Percentiles rank a stretch among this genome's conserved stretches.
These are phyloP conservation scores for Beauveria varroae DNA, from an alignment of 2,329 filamentous ascomycete species.

Conservation along the genomic window DNA sequence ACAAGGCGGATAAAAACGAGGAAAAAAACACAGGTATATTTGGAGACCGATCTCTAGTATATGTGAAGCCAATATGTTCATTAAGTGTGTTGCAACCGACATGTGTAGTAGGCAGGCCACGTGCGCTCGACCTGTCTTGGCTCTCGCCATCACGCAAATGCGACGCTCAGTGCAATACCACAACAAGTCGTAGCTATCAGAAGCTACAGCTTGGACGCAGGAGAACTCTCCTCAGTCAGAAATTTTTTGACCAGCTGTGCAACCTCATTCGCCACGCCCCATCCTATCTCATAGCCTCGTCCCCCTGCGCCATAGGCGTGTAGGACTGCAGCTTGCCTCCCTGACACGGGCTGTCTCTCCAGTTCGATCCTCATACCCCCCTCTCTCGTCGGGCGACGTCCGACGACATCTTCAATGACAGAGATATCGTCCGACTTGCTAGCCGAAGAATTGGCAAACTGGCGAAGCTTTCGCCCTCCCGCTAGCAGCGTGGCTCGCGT, in stretches of 20 bases:
- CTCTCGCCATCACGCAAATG: neutral
- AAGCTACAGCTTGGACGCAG: neutral
- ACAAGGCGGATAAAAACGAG: neutral
- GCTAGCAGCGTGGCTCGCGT: slow-evolving; percentile 40
- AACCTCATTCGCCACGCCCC: slow-evolving; percentile 49
- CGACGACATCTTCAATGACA: slow-evolving; percentile 36
- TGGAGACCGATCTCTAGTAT: neutral
- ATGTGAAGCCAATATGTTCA: neutral
- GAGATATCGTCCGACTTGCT: slow-evolving; percentile 20
- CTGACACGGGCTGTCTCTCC: neutral
- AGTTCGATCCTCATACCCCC: slow-evolving; percentile 30
- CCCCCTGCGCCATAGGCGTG: slow-evolving; percentile 56
- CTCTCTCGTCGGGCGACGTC: slow-evolving; percentile 34
- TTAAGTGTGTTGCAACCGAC: neutral
- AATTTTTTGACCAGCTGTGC: slow-evolving; percentile 14
- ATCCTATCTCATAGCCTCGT: slow-evolving; percentile 54
- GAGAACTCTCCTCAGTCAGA: neutral
- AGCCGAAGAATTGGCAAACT: slow-evolving; percentile 16
- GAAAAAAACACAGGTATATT: neutral
- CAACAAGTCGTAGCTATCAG: no score
- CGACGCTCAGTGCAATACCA: no score
- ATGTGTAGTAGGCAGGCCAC: neutral
- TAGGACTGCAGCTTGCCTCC: slow-evolving; percentile 20
- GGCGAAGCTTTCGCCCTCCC: slow-evolving; percentile 23
- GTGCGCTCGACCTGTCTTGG: neutral